Evolutionary conservation across 768 basidiomycete species (phyloP), one percentile per base, ranked within the genome.

Genomic region (Coprinellus micaceus): DNA sequence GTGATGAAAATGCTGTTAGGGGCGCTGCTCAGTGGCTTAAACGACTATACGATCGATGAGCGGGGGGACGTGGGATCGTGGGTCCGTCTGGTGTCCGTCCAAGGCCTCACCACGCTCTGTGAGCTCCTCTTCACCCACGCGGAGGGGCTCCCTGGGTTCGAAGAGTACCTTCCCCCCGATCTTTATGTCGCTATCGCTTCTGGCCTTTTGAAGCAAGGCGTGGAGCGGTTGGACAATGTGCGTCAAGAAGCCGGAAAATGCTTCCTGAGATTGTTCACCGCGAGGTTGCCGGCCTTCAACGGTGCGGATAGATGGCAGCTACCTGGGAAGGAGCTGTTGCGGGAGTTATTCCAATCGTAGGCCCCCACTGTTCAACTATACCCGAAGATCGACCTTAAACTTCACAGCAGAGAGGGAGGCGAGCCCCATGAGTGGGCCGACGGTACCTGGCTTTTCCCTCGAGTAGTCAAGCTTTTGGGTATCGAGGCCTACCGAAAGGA

Each of bases 11-110:
- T 74, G 3, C 66, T 91, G 53, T 74, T 88, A 50, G 73, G 79
- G 53, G 78, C 81, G 19, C 66, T 91, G 36, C 68, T 86, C n/a
- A 67, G 65, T n/a, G 94, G 92, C 3, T 71, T 99, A 52, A 77
- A 83, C 19, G 95, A 99, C 73, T 99, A 98, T 66, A 89, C 91
- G 4, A 84, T 83, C 47, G 96, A 99, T 67, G 91, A 97, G 67
- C 85, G 96, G 61, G 96, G 96, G 3, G 97, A 99, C 66, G 89
- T 99, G 36, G 96, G 96, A 40, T 98, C 96, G 2, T 97, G 94
- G 94, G 81, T 94, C 51, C 89, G 96, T 59, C 80, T 89, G 6
- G 83, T 85, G 2, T 90, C 87, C 63, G 79, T 94, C 50, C 77
- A 76, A 45, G 87, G 88, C 10, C 71, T 94, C 54, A 76, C 82